Conservation (phyloP, 176 grass and related monocot species). For the Eremochloa ophiuroides region DNA sequence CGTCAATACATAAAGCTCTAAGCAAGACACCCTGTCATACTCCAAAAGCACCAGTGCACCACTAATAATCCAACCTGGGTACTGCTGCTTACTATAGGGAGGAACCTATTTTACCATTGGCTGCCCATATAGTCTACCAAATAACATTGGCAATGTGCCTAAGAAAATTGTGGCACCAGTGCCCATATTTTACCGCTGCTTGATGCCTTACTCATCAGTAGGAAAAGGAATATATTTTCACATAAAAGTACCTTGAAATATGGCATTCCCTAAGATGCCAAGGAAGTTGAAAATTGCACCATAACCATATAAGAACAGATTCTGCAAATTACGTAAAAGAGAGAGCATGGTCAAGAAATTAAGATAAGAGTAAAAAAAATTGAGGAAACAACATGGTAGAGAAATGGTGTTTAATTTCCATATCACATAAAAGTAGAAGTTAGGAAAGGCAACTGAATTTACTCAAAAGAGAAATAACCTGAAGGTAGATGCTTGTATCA, state of each 20-base stretch:
- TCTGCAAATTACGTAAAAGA: conserved; percentile 53
- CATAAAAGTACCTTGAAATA: conserved; percentile 73
- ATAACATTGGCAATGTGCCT: background rate
- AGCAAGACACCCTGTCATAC: background rate
- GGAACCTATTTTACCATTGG: background rate
- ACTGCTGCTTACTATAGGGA: background rate
- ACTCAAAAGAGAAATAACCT: conserved; percentile 51
- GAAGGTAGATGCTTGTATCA: conserved; percentile 95
- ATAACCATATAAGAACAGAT: conserved; percentile 99
- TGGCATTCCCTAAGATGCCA: conserved; percentile 75
- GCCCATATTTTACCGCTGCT: background rate
- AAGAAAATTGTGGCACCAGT: background rate
- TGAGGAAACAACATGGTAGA: background rate
- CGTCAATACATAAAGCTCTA: conserved; percentile 24
- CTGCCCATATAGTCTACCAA: background rate
- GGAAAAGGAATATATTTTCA: background rate
- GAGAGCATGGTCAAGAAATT: background rate
- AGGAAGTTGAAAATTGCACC: conserved; percentile 99
- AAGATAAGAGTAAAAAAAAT: background rate
- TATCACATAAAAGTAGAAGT: background rate
- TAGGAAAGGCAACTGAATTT: background rate
- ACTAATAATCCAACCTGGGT: background rate
- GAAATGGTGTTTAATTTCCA: background rate
- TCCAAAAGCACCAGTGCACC: background rate
- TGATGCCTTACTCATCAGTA: background rate